Base-by-base conservation (phyloP, 257 asterid species). In the Solanum stenotomum region DNA sequence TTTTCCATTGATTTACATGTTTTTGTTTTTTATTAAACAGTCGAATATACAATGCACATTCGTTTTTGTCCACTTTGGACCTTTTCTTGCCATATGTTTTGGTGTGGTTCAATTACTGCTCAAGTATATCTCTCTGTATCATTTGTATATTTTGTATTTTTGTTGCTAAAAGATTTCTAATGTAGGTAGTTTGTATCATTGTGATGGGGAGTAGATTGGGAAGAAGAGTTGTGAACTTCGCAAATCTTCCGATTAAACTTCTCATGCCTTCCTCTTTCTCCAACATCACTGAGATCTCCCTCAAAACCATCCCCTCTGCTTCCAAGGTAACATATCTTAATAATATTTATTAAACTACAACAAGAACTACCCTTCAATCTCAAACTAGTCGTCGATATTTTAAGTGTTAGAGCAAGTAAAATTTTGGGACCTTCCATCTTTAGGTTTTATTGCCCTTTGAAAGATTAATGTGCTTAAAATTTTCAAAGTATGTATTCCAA, bases 261-360 rank as follows among this genome's bases (percentile, higher is more conserved):
- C 93, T 94, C 75, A 96, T 96, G 99, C 99, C 99, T 44, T 87
- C 98, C 27, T 92, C 98, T 20, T 93, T 95, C 88, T 85, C 95
- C 88, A 96, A 95, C 82, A 96, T 96, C 61, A 90, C 95, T 20
- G 98, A 96, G 92, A 95, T 96, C 59, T 95, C 99, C 89, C 96
- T 96, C 92, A 96, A 96, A 90, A 96, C 98, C 76, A 95, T 95
- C 86, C 98, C 98, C 85, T 95, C 99, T 63, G 98, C 98, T 87
- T 92, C 99, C 86, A 96, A 96, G 77, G 77, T 70, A 70, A 70
- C 6, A 31, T 7, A 29, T 70, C 38, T 70, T 70, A 29, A 67
- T 13, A 67, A 27, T 67, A 67, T 25, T 25, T 67, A 5, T 27
- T 6, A 59, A 59, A 59, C 5, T 22, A 23, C 15, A 23, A 63